Conservation (phyloP, 2,329 filamentous ascomycete genomes). For the Penicillium sp. region DNA sequence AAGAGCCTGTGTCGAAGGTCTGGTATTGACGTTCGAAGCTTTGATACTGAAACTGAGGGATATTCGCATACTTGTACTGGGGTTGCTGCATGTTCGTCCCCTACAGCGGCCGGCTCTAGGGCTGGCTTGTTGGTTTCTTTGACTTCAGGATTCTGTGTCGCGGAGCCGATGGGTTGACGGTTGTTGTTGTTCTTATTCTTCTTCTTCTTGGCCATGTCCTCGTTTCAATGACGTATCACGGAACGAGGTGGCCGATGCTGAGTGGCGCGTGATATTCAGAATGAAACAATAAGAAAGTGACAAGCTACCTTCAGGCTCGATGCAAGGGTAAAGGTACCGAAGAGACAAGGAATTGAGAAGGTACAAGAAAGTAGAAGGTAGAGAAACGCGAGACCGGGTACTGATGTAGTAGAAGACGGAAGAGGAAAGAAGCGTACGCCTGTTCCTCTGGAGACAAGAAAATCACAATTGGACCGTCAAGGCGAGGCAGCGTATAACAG, state of each 20-base stretch:
- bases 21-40: constrained; percentile 48
- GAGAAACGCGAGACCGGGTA: constrained; percentile 27
- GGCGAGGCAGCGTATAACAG: constrained; percentile 42
- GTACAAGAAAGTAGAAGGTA: constrained; percentile 28
- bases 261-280: constrained; percentile 25
- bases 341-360: constrained; percentile 26
- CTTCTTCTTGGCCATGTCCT: constrained; percentile 43
- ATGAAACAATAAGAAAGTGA: constrained; percentile 32
- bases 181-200: constrained; percentile 42
- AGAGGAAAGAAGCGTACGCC: constrained; percentile 32
- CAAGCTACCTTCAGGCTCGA: constrained; percentile 30
- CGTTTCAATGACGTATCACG: constrained; percentile 37
- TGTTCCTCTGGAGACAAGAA: constrained; percentile 34
- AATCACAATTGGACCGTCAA: constrained; percentile 32
- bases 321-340: constrained; percentile 21
- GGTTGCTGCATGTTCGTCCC: constrained; percentile 39
- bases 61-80: constrained; percentile 47
- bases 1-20: constrained; percentile 46
- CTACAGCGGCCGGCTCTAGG: constrained; percentile 35
- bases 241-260: constrained; percentile 24
- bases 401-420: constrained; percentile 35
- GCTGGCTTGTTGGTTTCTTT: constrained; percentile 27
- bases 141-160: constrained; percentile 27
- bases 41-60: constrained; percentile 49
- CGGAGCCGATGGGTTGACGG: constrained; percentile 32